A percentile compares a stretch with the other conserved stretches of the same genome.
Evolutionary conservation across 2,329 filamentous ascomycete genomes (phyloP).

Genomic region (Epichloe aotearoae): DNA sequence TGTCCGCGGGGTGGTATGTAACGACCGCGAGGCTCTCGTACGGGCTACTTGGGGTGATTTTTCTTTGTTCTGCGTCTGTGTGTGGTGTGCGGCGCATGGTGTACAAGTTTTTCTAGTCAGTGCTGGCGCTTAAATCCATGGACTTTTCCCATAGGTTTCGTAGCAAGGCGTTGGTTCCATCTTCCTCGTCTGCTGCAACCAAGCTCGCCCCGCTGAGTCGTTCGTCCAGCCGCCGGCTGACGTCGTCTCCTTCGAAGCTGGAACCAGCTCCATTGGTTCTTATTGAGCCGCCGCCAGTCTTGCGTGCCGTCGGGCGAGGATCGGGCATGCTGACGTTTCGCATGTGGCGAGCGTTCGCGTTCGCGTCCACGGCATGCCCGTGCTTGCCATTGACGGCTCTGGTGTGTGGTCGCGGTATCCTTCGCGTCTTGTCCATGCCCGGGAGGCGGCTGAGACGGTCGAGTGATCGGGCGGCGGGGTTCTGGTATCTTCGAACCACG

Average conservation of each 20-base stretch:
- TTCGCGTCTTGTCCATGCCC: slow-evolving; percentile 34
- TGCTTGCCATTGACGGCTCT: slow-evolving; percentile 25
- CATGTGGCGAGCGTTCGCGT: slow-evolving; percentile 18
- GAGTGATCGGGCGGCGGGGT: slow-evolving; percentile 53
- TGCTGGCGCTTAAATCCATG: slow-evolving; percentile 41
- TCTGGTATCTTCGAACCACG: slow-evolving; percentile 60
- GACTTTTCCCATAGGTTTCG: slow-evolving; percentile 50
- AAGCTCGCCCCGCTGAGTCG: slow-evolving; percentile 37
- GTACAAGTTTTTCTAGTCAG: slow-evolving; percentile 7
- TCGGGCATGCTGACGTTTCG: slow-evolving; percentile 27
- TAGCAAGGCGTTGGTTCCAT: slow-evolving; percentile 36
- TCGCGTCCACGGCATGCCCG: slow-evolving; percentile 12
- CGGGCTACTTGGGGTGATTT: too few species aligned
- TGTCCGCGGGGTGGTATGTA: too few species aligned
- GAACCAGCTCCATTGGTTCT: slow-evolving; percentile 27
- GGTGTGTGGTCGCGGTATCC: slow-evolving; percentile 30
- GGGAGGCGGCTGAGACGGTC: slow-evolving; percentile 32
- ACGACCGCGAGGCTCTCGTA: too few species aligned
- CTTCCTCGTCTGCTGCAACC: slow-evolving; percentile 35
- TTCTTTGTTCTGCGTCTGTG: background rate
- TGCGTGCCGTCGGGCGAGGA: slow-evolving; percentile 17
- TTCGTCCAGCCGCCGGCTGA: slow-evolving; percentile 22
- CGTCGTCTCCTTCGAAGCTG: slow-evolving; percentile 34
- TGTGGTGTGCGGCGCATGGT: background rate
- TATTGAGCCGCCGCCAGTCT: slow-evolving; percentile 22